Evolutionary conservation across 2,329 filamentous ascomycete genomes (phyloP), one percentile per base, ranked within the genome.

Genomic region (Exophiala phaeomuriformis): DNA sequence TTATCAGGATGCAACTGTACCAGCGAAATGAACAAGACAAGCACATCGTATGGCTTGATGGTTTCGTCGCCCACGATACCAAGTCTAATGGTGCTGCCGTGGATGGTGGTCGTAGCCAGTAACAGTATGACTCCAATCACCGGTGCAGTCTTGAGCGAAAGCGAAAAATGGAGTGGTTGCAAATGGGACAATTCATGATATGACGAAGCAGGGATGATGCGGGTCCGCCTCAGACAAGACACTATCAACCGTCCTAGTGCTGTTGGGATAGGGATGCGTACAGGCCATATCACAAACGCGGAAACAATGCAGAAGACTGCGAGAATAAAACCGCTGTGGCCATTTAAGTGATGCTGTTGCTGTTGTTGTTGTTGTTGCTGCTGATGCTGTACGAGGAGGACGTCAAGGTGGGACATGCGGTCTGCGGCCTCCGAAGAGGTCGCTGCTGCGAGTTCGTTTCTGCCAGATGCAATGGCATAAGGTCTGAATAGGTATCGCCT

Each of bases 11-110:
- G 19, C 40, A 10, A 3, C 31, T 46, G 7, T 33, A 53, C 51
- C n/a, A 63, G 48, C 3, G 61, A 56, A 32, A 62, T 61, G 49
- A 63, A 63, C 4, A 63, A 52, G n/a, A 63, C 61, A 6, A 63
- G 60, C 8, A 63, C 61, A 51, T 63, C 61, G 36, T 63, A 63
- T 19, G 61, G 61, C 41, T 62, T 61, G 46, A 63, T 57, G 27
- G 55, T 57, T 12, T 58, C 58, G 40, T 63, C 61, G 27, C 61
- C 61, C 27, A 54, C 52, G 29, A 63, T 60, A n/a, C 61, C 61
- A 1, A 63, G 53, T 33, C 40, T 53, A 39, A 63, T 63, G 1
- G 61, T 63, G 33, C 52, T 59, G 46, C 61, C 61, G 41, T 63
- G 35, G 27, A 63, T 61, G 4, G 61, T 63, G 4, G 61, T 63